Evolutionary conservation across 2,329 filamentous ascomycete genomes (phyloP).

Genomic region (Aureobasidium zeae): DNA sequence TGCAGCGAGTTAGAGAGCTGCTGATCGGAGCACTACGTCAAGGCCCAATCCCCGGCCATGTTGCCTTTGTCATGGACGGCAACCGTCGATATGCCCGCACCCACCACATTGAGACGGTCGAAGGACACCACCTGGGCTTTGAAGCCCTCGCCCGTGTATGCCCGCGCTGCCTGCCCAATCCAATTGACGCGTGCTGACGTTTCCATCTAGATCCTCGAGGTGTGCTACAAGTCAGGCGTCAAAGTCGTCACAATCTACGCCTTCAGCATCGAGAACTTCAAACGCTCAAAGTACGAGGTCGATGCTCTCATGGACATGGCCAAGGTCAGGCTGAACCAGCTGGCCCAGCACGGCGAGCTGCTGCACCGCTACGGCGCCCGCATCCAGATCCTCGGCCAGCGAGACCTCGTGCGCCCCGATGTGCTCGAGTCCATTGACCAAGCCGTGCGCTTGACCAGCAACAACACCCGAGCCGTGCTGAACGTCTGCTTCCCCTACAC

Average conservation of each 20-base stretch:
- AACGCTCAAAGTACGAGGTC: constrained; percentile 91
- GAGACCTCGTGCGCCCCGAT: constrained; percentile 73
- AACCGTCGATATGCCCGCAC: constrained; percentile 85
- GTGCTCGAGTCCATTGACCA: constrained; percentile 81
- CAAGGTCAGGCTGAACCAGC: constrained; percentile 84
- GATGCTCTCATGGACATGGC: constrained; percentile 96
- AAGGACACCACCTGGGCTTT: constrained; percentile 92
- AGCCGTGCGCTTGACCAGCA: constrained; percentile 75
- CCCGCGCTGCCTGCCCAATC: neutral
- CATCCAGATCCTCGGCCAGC: constrained; percentile 75
- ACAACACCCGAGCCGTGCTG: constrained; percentile 67
- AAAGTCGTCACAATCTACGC: constrained; percentile 97
- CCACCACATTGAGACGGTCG: constrained; percentile 89
- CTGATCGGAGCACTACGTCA: constrained; percentile 83
- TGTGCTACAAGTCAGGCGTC: constrained; percentile 96
- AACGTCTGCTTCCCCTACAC: constrained; percentile 99
- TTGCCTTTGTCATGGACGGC: constrained; percentile 99
- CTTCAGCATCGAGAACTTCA: constrained; percentile 99
- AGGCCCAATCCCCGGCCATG: constrained; percentile 85
- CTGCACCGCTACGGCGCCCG: constrained; percentile 86
- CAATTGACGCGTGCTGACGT: neutral
- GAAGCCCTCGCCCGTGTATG: constrained; percentile 80
- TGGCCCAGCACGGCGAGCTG: constrained; percentile 86
- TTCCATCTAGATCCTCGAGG: constrained; percentile 63
- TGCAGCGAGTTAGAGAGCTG: constrained; percentile 68